A percentile compares a stretch with the other conserved stretches of the same genome.
Evolutionary conservation across 495 filamentous ascomycete genomes (phyloP).

Genomic region (Aspergillus baeticus): DNA sequence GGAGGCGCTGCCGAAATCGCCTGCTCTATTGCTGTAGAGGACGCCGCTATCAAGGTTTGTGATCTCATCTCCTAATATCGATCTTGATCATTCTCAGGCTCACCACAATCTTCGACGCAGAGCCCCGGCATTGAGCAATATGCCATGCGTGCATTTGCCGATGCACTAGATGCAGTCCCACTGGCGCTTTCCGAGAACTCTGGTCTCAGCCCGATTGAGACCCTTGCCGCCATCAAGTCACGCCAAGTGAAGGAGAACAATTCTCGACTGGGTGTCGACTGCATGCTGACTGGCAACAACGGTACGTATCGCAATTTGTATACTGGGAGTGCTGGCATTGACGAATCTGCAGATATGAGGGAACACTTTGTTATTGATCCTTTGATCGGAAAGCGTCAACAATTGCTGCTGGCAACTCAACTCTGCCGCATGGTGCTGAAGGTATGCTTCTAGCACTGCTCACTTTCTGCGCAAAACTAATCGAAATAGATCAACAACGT

Average conservation of each 20-base stretch:
- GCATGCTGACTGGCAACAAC: slow-evolving; percentile 91
- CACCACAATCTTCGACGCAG: slow-evolving; percentile 30
- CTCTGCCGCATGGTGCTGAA: slow-evolving; percentile 99
- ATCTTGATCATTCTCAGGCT: background rate
- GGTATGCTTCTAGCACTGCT: slow-evolving; percentile 51
- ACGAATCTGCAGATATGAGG: slow-evolving; percentile 69
- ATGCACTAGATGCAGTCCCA: slow-evolving; percentile 92
- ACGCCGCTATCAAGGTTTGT: slow-evolving; percentile 81
- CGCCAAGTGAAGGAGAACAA: slow-evolving; percentile 91
- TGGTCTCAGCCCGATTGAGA: slow-evolving; percentile 92
- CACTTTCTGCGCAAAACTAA: slow-evolving; percentile 15
- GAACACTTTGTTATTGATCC: slow-evolving; percentile 98
- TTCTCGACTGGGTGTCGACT: slow-evolving; percentile 87
- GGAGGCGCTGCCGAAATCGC: slow-evolving; percentile 97
- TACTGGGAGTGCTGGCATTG: slow-evolving; percentile 5
- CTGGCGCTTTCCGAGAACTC: slow-evolving; percentile 98
- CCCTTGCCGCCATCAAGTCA: slow-evolving; percentile 90
- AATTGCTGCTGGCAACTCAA: slow-evolving; percentile 93
- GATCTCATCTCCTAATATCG: background rate
- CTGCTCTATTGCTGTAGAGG: slow-evolving; percentile 93
- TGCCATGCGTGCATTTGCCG: slow-evolving; percentile 95
- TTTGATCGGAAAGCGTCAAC: slow-evolving; percentile 94
- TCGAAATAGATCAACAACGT: slow-evolving; percentile 74
- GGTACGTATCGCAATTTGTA: too few relatives aligned
- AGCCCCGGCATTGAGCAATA: slow-evolving; percentile 97